Conservation (phyloP, 495 filamentous ascomycete genomes). For the Talaromyces thailandensis region DNA sequence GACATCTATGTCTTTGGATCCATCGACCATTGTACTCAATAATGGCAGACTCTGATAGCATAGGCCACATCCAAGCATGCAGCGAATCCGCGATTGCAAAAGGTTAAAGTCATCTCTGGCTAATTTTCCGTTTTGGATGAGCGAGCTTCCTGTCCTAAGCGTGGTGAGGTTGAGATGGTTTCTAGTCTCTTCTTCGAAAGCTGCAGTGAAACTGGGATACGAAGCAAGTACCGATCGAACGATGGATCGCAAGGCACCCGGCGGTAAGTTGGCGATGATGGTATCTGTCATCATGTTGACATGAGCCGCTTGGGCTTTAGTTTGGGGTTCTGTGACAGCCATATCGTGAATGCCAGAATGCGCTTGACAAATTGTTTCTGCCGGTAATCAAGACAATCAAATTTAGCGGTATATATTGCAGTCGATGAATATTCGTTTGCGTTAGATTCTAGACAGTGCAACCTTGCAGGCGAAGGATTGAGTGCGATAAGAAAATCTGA, state of each 20-base stretch:
- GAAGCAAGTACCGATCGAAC: conserved; percentile 13
- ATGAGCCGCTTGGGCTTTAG: conserved; percentile 14
- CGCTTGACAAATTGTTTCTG: background rate
- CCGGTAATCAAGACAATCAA: no score
- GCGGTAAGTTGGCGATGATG: conserved; percentile 18
- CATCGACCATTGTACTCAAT: conserved; percentile 10
- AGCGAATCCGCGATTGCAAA: conserved; percentile 14
- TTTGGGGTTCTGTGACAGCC: background rate
- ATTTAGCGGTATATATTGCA: background rate
- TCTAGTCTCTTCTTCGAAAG: conserved; percentile 13
- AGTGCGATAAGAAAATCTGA: background rate
- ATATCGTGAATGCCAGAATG: background rate
- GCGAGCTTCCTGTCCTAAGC: background rate
- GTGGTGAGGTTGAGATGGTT: conserved; percentile 3
- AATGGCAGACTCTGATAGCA: conserved; percentile 9
- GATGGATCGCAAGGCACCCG: conserved; percentile 16
- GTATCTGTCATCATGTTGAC: conserved; percentile 27
- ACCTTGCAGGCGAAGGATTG: background rate
- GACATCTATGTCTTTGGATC: background rate
- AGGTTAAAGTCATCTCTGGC: background rate
- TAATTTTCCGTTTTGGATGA: background rate
- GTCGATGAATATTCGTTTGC: background rate
- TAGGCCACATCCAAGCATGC: conserved; percentile 20
- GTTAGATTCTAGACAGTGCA: background rate
- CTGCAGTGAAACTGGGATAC: conserved; percentile 11